Base-by-base conservation (phyloP, 768 basidiomycete genomes). In the Agaricus blazei region DNA sequence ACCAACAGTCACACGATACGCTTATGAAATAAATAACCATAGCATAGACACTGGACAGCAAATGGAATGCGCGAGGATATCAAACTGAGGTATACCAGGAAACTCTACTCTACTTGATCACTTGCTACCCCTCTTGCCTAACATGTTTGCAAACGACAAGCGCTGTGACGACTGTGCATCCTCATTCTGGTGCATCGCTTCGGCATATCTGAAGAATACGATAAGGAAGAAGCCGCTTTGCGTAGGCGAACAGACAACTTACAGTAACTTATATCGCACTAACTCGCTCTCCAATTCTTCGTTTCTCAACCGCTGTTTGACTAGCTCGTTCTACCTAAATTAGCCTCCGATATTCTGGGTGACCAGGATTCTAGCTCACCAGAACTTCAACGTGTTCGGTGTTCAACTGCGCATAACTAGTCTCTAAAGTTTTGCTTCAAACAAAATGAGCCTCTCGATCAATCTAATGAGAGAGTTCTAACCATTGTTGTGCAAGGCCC, bases 231-330 rank as follows among this genome's bases (percentile, higher is more conserved):
- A 50, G 6, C n/a, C 15, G 19, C 19, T 19, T 19, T 41, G 19
- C n/a, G 34, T 37, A 37, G 24, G 12, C 6, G 4, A 19, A n/a
- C 23, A 23, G 19, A 29, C 9, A 6, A 75, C 88, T 67, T 63
- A 94, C 90, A 96, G 67, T 44, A 97, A 74, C 72, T 97, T 97
- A 72, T 97, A 98, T 41, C 89, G 84, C 38, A 99, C 95, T 15
- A 99, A 81, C 68, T 98, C 93, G 55, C 85, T 81, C 68, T 98
- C 97, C 57, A 96, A 77, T 67, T 98, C 94, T 67, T 99, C 96
- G 61, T 91, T 90, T 57, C 87, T 84, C 40, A 98, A 72, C 50
- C 94, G 83, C 55, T 87, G 79, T 75, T 86, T 91, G 3, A 98
- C 97, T 3, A 98, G 81, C 66, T 96, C 88, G 62, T 95, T 93